A percentile compares a stretch with the other conserved stretches of the same genome.
These are phyloP conservation scores for Saccharomycopsis phalli DNA, from an alignment of 1,139 yeast genomes.

Conservation along the genomic window DNA sequence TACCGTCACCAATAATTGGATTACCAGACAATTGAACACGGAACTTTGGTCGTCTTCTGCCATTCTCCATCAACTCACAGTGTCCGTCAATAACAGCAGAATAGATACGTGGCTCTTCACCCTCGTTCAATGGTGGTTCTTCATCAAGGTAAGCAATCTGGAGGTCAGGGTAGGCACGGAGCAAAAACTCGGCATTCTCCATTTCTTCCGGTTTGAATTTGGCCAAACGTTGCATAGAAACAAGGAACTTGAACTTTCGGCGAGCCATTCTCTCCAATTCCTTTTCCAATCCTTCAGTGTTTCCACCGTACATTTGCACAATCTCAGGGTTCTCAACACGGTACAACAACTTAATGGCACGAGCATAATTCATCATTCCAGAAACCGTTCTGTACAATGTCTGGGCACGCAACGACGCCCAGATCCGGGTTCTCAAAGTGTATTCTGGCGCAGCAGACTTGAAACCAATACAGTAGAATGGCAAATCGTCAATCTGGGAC, in stretches of 20 bases:
- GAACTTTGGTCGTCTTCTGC: conserved; percentile 97
- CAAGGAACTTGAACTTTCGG: conserved; percentile 94
- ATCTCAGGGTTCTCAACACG: conserved; percentile 99
- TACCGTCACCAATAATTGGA: conserved; percentile 99
- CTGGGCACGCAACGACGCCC: conserved; percentile 99
- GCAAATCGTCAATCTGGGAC: conserved; percentile 91
- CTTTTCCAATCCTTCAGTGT: conserved; percentile 88
- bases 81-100: conserved; percentile 98
- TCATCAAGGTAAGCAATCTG: conserved; percentile 98
- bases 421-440: conserved; percentile 94
- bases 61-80: conserved; percentile 95
- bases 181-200: conserved; percentile 95
- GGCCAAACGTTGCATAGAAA: conserved; percentile 96
- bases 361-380: conserved; percentile 98
- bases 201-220: conserved; percentile 95
- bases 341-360: conserved; percentile 93
- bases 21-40: conserved; percentile 97
- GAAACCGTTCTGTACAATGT: conserved; percentile 97
- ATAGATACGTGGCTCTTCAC: conserved; percentile 95
- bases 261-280: conserved; percentile 99
- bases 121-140: conserved; percentile 82
- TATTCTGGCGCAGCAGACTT: conserved; percentile 99
- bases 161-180: conserved; percentile 97
- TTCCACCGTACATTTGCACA: conserved; percentile 97
- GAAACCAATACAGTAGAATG: conserved; percentile 98